Base-by-base conservation (phyloP, 208 protist species). In the Leishmania aethiopica region DNA sequence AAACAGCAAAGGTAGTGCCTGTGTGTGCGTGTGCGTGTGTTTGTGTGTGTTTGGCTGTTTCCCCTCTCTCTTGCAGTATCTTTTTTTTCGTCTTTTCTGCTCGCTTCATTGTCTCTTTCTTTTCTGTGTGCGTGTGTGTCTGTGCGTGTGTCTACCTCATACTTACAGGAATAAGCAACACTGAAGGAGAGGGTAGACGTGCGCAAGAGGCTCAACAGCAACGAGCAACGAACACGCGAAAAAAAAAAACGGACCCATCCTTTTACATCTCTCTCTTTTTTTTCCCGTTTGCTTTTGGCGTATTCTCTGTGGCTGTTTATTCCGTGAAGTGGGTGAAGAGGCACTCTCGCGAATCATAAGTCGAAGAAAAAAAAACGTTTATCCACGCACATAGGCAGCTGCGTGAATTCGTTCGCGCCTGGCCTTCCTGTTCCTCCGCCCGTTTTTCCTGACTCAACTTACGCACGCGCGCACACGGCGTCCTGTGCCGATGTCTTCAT, bases 81-180 rank as follows among this genome's bases (percentile, higher is more conserved):
- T 35, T 77, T 72, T 78, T 77, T 59, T 25, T 70, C 45, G 28
- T 60, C 49, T 67, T 82, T 51, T 66, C 59, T 82, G 22, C 32
- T 77, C 25, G 64, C 55, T 7, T 59, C 53, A 59, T 25, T 40
- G 25, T 17, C 69, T 55, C 22, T 40, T 17, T 40, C 15, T 19
- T 19, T 45, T 45, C 42, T 8, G 42, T 45, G 42, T 45, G 1
- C 42, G n/a, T n/a, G n/a, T n/a, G n/a, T n/a, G n/a, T 47, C 42
- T 73, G 11, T 32, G 11, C 40, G 32, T 8, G 19, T 51, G 69
- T 51, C 13, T 75, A 4, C 22, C 28, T 40, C n/a, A 7, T 19
- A 7, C 71, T 10, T 19, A 7, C 71, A 11, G 25, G 11, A 25
- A 37, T 5, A 28, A 8, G n/a, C 59, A 11, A 35, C 7, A 28